Evolutionary conservation across 306 rosid genomes (phyloP).

Genomic region (Styphnolobium japonicum): DNA sequence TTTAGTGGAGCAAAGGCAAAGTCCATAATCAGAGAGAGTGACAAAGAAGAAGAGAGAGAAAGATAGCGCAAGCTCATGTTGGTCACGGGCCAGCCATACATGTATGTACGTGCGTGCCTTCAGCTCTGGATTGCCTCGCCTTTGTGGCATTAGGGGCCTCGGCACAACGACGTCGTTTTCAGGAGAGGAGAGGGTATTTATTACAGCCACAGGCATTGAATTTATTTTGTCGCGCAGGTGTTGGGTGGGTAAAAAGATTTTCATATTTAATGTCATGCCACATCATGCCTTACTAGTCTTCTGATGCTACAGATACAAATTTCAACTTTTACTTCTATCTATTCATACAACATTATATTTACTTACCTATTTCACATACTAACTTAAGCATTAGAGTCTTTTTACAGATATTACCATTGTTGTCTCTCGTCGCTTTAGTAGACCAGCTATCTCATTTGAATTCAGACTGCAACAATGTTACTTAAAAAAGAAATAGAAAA

Average conservation of each 20-base stretch:
- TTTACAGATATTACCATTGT: too few relatives aligned
- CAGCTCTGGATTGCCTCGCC: not conserved
- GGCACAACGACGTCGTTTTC: not conserved
- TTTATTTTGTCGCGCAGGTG: not conserved
- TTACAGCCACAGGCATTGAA: not conserved
- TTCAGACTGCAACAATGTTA: too few relatives aligned
- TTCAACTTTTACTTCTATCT: not conserved
- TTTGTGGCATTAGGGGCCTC: not conserved
- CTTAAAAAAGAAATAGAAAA: too few relatives aligned
- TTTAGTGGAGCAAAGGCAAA: conserved; percentile 13
- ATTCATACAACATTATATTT: too few relatives aligned
- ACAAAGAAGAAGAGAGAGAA: not conserved
- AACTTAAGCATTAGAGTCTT: too few relatives aligned
- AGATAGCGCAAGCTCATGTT: not conserved
- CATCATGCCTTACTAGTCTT: not conserved
- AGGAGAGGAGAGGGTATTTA: not conserved
- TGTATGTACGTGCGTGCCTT: not conserved
- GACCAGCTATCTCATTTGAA: too few relatives aligned
- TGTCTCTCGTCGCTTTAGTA: too few relatives aligned
- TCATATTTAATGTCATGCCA: not conserved
- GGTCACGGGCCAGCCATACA: conserved; percentile 30
- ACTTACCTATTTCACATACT: too few relatives aligned
- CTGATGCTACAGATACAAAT: not conserved
- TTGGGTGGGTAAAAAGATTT: not conserved
- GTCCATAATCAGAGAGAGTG: not conserved